phyloP scores from a whole-genome alignment of 805 yeast species.

The Candida boidinii region DNA sequence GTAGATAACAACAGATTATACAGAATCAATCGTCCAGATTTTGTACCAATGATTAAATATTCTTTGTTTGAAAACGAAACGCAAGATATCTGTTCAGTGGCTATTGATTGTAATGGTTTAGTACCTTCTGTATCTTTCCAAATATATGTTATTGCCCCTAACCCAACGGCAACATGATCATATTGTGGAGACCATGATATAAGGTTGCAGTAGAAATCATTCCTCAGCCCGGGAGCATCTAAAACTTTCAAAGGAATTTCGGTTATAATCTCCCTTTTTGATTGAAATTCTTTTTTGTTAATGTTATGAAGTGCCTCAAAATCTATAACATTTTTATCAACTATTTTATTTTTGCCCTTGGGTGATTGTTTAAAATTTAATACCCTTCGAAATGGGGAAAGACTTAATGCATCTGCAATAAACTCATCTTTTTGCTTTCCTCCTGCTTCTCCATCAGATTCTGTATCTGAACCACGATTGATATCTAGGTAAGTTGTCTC shows the following conservation, averaged over 20 bases:
- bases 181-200: conserved; percentile 59
- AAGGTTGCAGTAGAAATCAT: conserved; percentile 72
- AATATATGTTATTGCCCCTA: conserved; percentile 46
- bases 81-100: conserved; percentile 40
- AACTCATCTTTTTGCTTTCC: no score
- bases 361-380: no score
- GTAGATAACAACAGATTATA: conserved; percentile 24
- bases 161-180: conserved; percentile 55
- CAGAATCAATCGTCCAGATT: conserved; percentile 42
- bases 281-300: no score
- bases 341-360: no score
- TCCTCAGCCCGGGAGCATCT: conserved; percentile 63
- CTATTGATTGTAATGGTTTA: conserved; percentile 31
- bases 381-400: no score
- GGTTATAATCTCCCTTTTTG: conserved; percentile 22
- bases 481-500: no score
- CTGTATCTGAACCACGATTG: no score
- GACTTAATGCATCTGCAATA: no score
- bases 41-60: conserved; percentile 47
- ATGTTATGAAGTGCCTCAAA: no score
- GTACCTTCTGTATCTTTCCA: conserved; percentile 54
- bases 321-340: no score
- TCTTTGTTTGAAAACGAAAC: conserved; percentile 46
- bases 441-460: no score
- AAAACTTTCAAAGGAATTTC: conserved; percentile 42